Evolutionary conservation across 495 filamentous ascomycete species (phyloP), one percentile per base, ranked within the genome.

Genomic region (Cryomyces minteri): DNA sequence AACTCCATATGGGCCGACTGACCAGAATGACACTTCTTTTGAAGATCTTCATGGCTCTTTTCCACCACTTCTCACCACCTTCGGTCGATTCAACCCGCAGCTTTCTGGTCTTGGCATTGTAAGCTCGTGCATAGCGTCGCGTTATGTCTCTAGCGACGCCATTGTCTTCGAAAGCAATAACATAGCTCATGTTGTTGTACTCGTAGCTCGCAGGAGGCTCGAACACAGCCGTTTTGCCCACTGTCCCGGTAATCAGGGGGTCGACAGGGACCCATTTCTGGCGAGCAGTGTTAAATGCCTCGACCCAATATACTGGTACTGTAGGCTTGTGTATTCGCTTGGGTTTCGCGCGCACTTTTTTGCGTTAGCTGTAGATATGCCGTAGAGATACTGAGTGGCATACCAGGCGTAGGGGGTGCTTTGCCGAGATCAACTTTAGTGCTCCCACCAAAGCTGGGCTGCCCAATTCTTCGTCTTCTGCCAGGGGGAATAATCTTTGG

Each of bases 211-310:
- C 66, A 0, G 92, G 84, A 0, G 90, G 90, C 53, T 95, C 88
- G 32, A 95, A 68, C 51, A 73, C 77, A 4, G 69, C 69, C 2
- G 84, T 74, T 51, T 82, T 87, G 52, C 72, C 79, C 30, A 87
- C 70, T 0, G 84, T 79, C 36, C 67, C 64, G 3, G 84, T 94
- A 31, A 87, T 83, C 4, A 95, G 56, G 0, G 88, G 81, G 54
- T 98, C 92, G 28, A 90, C 72, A 0, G 85, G 72, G 42, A 93
- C 71, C 88, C 88, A 96, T 68, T 86, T 93, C 56, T 94, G 81
- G 31, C 80, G 67, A 10, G 78, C 81, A 46, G 74, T 66, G 54
- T 94, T 83, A 54, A 92, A 84, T 3, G 82, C 79, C 62, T 98
- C 90, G 2, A 94, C 78, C 90, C 90, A 98, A 57, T 82, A 95